These are phyloP conservation scores for Cucumis sativus DNA, from an alignment of 306 rosid genomes.

Conservation along the genomic window DNA sequence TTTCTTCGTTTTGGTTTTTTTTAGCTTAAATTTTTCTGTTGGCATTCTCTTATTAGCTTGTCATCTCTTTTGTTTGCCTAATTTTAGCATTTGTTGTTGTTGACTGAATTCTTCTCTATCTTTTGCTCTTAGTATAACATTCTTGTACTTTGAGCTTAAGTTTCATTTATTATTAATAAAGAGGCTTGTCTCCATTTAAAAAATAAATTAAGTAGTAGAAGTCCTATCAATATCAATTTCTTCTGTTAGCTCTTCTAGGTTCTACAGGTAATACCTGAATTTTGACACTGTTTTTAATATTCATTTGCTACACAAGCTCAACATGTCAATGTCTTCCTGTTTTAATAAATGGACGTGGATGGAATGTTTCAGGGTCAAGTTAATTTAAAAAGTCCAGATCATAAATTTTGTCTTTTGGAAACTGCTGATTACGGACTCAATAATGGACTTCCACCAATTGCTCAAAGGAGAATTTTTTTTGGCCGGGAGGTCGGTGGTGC, in stretches of 20 bases:
- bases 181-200: no score
- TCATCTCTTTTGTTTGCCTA: no score
- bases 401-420: slow-evolving; percentile 84
- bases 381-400: slow-evolving; percentile 69
- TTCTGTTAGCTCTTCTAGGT: neutral
- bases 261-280: no score
- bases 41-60: no score
- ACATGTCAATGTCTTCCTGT: neutral
- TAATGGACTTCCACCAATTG: slow-evolving; percentile 89
- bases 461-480: slow-evolving; percentile 61
- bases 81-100: no score
- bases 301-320: neutral
- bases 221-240: neutral
- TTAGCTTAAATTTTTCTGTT: no score
- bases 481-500: slow-evolving; percentile 89
- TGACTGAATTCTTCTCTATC: no score
- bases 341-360: neutral
- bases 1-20: no score
- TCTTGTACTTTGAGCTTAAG: no score
- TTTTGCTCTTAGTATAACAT: no score
- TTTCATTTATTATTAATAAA: no score
- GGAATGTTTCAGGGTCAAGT: slow-evolving; percentile 55
- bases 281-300: neutral
- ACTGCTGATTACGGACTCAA: slow-evolving; percentile 57
- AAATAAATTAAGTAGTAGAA: neutral